Base-by-base conservation (phyloP, 768 basidiomycete genomes). In the Tephrocybe sp. region DNA sequence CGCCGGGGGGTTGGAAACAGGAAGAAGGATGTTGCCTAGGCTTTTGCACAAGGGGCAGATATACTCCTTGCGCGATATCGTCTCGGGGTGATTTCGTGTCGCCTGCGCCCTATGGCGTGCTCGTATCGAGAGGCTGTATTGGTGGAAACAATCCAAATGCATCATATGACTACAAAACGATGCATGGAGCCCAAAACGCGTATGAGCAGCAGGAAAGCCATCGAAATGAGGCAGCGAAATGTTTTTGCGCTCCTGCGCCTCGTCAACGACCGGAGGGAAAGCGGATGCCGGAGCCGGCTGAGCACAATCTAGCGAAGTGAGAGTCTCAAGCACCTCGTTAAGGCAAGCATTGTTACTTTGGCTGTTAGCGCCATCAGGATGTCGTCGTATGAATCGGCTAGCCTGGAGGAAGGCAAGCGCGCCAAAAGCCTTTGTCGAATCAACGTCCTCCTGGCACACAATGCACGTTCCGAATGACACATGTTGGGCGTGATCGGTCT, bases 11-110 rank as follows among this genome's bases (percentile, higher is more conserved):
- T 73, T 72, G 4, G 79, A 74, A 14, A 95, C 85, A 0, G 97
- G 97, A 0, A 99, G 76, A 36, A 99, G 86, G 26, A 93, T 83
- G 66, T 99, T 99, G 3, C 96, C 94, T 5, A 98, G 74, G 59
- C 91, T 93, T 70, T 98, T 98, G 75, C 97, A 99, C 4, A 99
- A 72, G 1, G 97, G 97, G 60, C 97, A 99, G 41, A 98, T 89
- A 70, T 87, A 98, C 62, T 99, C 97, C 58, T 89, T 88, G 35
- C 97, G 80, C 13, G 88, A 83, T n/a, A 94, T 92, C 60, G 84
- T 89, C 65, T 98, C 96, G 0, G 97, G 95, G 62, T 97, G 96
- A 57, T 94, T 92, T 34, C 97, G 75, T 5, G 92, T 92, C 5
- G 89, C 84, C 59, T 98, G 96, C 0, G 87, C 77, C 7, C 89